Conservation (phyloP, 768 basidiomycete genomes). For the Tephrocybe sp. region DNA sequence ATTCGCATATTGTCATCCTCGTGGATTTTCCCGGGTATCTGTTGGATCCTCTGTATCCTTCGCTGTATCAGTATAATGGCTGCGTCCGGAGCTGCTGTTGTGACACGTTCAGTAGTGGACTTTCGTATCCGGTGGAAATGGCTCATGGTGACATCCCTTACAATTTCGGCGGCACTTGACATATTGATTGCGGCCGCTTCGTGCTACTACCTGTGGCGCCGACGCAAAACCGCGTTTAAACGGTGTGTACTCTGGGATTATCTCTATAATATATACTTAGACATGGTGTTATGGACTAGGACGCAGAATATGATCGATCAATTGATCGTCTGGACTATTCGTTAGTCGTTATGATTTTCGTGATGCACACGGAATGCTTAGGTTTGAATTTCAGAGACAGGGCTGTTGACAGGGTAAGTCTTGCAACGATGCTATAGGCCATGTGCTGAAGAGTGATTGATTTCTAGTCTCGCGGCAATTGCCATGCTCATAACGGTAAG, state of each 20-base stretch:
- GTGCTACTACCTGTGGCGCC: slow-evolving; percentile 7
- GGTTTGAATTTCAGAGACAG: slow-evolving; percentile 12
- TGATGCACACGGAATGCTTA: background rate
- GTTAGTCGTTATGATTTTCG: slow-evolving; percentile 1
- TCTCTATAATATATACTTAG: background rate
- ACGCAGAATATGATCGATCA: slow-evolving; percentile 10
- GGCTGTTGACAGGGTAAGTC: slow-evolving; percentile 14
- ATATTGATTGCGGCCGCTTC: slow-evolving; percentile 11
- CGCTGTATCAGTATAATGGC: slow-evolving; percentile 6
- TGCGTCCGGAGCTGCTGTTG: background rate
- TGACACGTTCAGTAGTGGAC: background rate
- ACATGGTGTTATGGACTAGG: background rate
- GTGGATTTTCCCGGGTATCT: slow-evolving; percentile 2
- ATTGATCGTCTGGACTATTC: slow-evolving; percentile 15
- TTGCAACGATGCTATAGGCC: no score
- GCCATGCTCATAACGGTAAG: no score
- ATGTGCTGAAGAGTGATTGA: no score
- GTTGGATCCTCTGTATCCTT: slow-evolving; percentile 13
- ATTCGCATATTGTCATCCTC: slow-evolving; percentile 7
- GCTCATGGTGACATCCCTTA: slow-evolving; percentile 3
- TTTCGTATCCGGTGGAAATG: slow-evolving; percentile 5
- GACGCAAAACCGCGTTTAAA: background rate
- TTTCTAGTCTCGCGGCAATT: no score
- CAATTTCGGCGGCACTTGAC: slow-evolving; percentile 11
- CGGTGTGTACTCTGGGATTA: background rate